phyloP scores from a whole-genome alignment of 2,329 filamentous ascomycete genomes.

The Dactylellina drechsleri region DNA sequence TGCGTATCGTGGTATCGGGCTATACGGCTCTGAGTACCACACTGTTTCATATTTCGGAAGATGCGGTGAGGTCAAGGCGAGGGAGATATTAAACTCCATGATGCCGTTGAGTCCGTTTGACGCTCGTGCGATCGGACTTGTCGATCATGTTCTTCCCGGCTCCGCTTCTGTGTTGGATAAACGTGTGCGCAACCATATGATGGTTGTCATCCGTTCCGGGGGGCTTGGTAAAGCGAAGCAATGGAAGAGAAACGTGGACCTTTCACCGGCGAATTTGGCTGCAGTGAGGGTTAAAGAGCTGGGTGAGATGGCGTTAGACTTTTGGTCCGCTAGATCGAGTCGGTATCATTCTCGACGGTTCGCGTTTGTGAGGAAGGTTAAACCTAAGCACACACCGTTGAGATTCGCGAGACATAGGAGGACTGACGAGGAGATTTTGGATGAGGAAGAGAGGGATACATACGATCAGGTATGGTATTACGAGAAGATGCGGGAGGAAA shows the following conservation, averaged over 20 bases:
- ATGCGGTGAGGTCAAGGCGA: conserved; percentile 60
- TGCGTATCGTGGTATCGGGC: conserved; percentile 62
- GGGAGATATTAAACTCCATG: conserved; percentile 61
- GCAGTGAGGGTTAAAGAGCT: conserved; percentile 61
- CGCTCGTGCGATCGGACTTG: conserved; percentile 61
- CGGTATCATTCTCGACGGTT: conserved; percentile 62
- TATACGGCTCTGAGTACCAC: conserved; percentile 63
- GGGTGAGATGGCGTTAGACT: conserved; percentile 63
- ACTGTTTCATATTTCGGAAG: conserved; percentile 62
- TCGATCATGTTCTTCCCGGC: conserved; percentile 62
- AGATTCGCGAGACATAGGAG: conserved; percentile 63
- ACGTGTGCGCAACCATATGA: conserved; percentile 61
- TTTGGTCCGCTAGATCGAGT: conserved; percentile 62
- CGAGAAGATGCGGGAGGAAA: conserved; percentile 55
- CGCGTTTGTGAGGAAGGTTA: conserved; percentile 63
- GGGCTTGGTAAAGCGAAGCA: conserved; percentile 4
- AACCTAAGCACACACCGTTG: conserved; percentile 61
- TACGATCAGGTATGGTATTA: conserved; percentile 60
- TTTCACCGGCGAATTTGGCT: conserved; percentile 60
- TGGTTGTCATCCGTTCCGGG: conserved; percentile 58
- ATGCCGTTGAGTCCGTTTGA: conserved; percentile 61
- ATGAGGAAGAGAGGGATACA: conserved; percentile 62
- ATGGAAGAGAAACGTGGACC: conserved; percentile 62
- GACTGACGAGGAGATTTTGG: conserved; percentile 55
- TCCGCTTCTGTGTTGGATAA: conserved; percentile 60